Evolutionary conservation across 2,329 filamentous ascomycete species (phyloP), one percentile per base, ranked within the genome.

Genomic region (Fusarium newnesense): DNA sequence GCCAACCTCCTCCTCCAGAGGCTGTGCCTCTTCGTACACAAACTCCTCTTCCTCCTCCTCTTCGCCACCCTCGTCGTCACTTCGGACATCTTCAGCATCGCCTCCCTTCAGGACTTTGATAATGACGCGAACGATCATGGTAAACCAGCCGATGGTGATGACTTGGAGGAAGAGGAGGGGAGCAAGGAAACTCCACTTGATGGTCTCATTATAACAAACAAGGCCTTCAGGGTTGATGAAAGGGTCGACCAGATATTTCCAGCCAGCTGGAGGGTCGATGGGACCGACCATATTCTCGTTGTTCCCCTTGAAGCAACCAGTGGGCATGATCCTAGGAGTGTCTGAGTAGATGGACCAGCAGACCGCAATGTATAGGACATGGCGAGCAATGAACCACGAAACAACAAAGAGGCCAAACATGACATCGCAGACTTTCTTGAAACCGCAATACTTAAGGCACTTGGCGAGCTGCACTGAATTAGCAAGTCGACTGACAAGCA

Each of bases 371-470:
- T 95, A 98, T 72, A 94, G 85, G 62, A 96, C 84, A 81, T 99
- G 96, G 58, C 96, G 93, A 34, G 93, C 90, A 58, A 93, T 79
- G 72, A 98, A 87, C 96, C 96, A 99, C 59, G 90, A 90, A 21
- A 94, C 78, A 83, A 98, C 92, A 83, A 98, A 98, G 32, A 96
- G 80, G 42, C 91, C 95, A 79, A 98, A 98, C 56, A 91, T 89
- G 70, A 91, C 83, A 80, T 98, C 96, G 85, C 95, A 98, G 60
- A 92, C 83, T 8, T 85, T 91, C 70, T 90, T 90, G 82, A 89
- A 94, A 69, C 93, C 92, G 58, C 95, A 85, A 81, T 98, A 99
- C 82, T 97, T 98, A 75, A 98, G 89, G 78, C 95, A 94, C 83
- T 99, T 99, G 76, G 96, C 96, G 36, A 91, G 85, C 94, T 97